Base-by-base conservation (phyloP, 768 basidiomycete species). In the Serendipita indica region DNA sequence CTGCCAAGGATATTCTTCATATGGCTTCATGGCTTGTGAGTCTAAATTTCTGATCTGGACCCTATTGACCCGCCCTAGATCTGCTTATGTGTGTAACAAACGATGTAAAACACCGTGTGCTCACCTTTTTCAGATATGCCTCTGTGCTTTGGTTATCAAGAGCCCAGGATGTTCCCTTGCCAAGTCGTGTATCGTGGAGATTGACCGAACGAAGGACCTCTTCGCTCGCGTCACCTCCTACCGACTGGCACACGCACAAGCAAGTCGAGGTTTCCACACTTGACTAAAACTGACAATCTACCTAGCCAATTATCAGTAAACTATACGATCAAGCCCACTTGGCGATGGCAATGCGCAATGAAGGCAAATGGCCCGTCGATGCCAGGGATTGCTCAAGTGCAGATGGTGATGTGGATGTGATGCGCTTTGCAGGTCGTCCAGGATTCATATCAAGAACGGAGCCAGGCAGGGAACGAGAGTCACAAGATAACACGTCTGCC, bases 1-100 rank as follows among this genome's bases (percentile, higher is more conserved):
- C 49, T 54, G 10, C 49, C 49, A 16, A 54, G 49, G 30, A 30
- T 54, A 4, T 20, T 54, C 49, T 54, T 54, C 49, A 54, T 54
- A 28, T 54, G 49, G 49, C 22, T 54, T 20, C 49, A 54, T 33
- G 49, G 49, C 30, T 54, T 54, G 49, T 54, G 30, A 54, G 49
- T 33, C 20, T 43, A 18, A 25, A 18, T 30, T n/a, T 10, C 16
- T 27, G n/a, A n/a, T 54, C 20, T 54, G 3, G 20, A 3, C 10
- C 12, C 20, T 27, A 22, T 16, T 54, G 12, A 54, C 30, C 4
- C 22, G 7, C 10, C 4, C 7, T 28, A 54, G 49, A 32, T 54
- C 49, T 54, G 49, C 49, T 22, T 54, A 54, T n/a, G 49, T 54
- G n/a, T 4, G 49, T 33, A 10, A 20, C 10, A 28, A 27, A 54